Evolutionary conservation across 1,139 yeast species (phyloP).

Genomic region (Meyerozyma guilliermondii): DNA sequence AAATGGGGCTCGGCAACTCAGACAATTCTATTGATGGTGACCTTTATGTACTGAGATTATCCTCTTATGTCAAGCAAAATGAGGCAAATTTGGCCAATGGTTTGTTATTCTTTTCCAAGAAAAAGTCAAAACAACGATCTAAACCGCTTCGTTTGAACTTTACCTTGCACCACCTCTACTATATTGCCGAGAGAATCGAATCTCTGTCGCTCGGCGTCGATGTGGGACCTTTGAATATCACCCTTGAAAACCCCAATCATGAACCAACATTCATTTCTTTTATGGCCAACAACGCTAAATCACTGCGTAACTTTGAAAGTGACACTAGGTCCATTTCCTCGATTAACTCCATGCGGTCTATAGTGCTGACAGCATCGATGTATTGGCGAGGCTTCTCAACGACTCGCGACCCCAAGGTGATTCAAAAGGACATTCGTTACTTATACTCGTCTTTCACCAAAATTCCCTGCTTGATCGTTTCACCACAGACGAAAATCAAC

Average conservation of each 20-base stretch:
- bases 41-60: constrained; percentile 36
- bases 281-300: constrained; percentile 45
- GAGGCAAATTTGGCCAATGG: constrained; percentile 46
- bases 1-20: constrained; percentile 16
- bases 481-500: constrained; percentile 54
- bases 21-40: constrained; percentile 39
- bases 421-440: constrained; percentile 49
- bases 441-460: constrained; percentile 63
- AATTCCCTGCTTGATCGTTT: constrained; percentile 56
- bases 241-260: constrained; percentile 54
- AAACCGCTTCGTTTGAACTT: constrained; percentile 54
- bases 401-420: constrained; percentile 38
- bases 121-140: constrained; percentile 20
- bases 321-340: constrained; percentile 61
- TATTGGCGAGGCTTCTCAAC: constrained; percentile 38
- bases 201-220: constrained; percentile 47
- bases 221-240: constrained; percentile 60
- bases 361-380: constrained; percentile 41
- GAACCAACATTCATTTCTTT: constrained; percentile 52
- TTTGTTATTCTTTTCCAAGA: constrained; percentile 36
- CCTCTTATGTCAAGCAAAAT: constrained; percentile 36
- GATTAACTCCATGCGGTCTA: constrained; percentile 57
- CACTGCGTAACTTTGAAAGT: constrained; percentile 43
- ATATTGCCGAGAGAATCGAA: constrained; percentile 53
- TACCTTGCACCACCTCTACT: constrained; percentile 61